phyloP scores from a whole-genome alignment of 1,284 basidiomycete genomes.

The Ganoderma leucocontextum region DNA sequence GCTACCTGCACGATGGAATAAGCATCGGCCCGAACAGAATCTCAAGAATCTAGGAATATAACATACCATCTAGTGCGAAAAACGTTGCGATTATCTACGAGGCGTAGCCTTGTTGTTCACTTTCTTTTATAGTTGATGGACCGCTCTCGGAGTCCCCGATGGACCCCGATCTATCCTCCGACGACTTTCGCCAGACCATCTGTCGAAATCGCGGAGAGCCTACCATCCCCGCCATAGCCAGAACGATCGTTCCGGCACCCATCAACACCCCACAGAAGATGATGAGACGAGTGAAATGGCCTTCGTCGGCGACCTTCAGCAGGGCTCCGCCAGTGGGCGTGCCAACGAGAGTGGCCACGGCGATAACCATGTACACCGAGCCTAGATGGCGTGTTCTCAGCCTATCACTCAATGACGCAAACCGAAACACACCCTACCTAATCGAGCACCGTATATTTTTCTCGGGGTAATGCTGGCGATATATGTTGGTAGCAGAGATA shows the following conservation, averaged over 20 bases:
- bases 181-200: neutral
- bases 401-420: neutral
- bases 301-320: constrained; percentile 35
- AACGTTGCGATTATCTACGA: neutral
- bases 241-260: constrained; percentile 26
- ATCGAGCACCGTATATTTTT: constrained; percentile 40
- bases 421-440: constrained; percentile 32
- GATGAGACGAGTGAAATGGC: constrained; percentile 43
- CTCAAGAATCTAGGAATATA: neutral
- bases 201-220: constrained; percentile 14
- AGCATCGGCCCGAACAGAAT: neutral
- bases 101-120: neutral
- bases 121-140: neutral
- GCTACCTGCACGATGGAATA: neutral
- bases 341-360: constrained; percentile 41
- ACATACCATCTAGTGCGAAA: neutral
- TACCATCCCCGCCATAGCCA: constrained; percentile 27
- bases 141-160: neutral
- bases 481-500: constrained; percentile 68
- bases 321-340: constrained; percentile 46
- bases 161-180: neutral
- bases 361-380: constrained; percentile 40
- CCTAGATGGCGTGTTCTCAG: constrained; percentile 27
- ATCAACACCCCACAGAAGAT: constrained; percentile 42
- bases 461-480: constrained; percentile 63